Evolutionary conservation across 2,329 filamentous ascomycete genomes (phyloP).

Genomic region (Apiospora sp.): DNA sequence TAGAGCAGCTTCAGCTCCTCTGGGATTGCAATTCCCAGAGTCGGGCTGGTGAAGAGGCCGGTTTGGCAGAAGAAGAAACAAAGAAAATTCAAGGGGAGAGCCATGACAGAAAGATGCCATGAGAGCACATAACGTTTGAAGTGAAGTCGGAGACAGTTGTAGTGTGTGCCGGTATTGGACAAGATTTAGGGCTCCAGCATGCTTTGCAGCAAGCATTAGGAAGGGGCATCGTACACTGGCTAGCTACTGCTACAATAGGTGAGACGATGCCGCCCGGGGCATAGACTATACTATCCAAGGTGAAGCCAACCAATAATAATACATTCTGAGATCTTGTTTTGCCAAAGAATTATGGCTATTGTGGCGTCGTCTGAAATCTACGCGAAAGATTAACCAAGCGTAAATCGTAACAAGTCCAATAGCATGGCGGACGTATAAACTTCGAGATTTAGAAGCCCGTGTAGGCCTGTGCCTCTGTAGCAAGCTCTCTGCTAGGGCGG

Average conservation of each 20-base stretch:
- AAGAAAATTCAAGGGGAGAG: background rate
- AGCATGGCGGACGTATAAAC: background rate
- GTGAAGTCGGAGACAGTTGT: conserved; percentile 1
- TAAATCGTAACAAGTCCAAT: too few species aligned
- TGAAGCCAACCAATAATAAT: conserved; percentile 13
- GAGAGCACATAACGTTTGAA: conserved; percentile 2
- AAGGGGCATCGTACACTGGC: conserved; percentile 7
- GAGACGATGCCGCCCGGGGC: conserved; percentile 6
- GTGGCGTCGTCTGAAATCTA: too few species aligned
- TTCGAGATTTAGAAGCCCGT: background rate
- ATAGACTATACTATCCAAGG: conserved; percentile 12
- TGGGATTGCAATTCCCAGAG: background rate
- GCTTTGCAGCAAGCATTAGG: background rate
- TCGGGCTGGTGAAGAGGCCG: background rate
- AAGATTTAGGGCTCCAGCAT: background rate
- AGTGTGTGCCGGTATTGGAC: conserved; percentile 20
- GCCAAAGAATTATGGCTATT: background rate
- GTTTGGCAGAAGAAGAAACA: background rate
- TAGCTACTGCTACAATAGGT: conserved; percentile 10
- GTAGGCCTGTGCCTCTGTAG: background rate
- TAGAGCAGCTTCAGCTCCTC: background rate
- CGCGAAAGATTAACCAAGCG: too few species aligned
- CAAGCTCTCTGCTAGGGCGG: background rate
- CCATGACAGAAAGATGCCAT: conserved; percentile 17
- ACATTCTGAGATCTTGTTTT: background rate